Conservation (phyloP, 306 rosid genomes). For the Sesbania bispinosa region DNA sequence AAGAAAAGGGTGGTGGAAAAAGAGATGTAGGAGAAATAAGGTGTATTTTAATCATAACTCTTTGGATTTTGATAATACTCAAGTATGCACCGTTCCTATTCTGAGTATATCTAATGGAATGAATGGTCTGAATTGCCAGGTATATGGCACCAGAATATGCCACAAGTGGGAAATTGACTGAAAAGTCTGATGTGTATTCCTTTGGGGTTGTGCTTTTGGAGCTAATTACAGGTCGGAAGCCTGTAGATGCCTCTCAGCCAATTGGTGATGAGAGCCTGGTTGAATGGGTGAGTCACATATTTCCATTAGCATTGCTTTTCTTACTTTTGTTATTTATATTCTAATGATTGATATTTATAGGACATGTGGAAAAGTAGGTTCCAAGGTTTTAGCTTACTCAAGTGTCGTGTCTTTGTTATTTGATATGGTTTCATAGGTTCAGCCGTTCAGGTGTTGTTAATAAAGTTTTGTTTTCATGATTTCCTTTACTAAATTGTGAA, state of each 20-base stretch:
- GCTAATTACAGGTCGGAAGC: constrained; percentile 90
- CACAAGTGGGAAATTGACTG: constrained; percentile 95
- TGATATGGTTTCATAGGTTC: background rate
- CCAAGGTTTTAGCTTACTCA: background rate
- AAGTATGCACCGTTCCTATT: background rate
- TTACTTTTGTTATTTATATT: background rate
- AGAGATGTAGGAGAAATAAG: too few species aligned
- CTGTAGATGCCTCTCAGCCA: constrained; percentile 96
- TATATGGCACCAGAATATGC: constrained; percentile 99
- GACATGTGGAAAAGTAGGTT: background rate
- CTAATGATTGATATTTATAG: too few species aligned
- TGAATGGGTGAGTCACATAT: constrained; percentile 76
- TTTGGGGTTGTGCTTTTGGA: constrained; percentile 94
- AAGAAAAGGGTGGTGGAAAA: too few species aligned
- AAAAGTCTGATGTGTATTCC: constrained; percentile 94
- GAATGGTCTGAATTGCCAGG: constrained; percentile 45
- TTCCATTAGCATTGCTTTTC: background rate
- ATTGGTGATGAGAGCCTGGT: constrained; percentile 93
- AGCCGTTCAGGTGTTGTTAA: background rate
- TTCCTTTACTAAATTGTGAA: background rate
- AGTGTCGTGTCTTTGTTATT: background rate
- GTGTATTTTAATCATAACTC: too few species aligned
- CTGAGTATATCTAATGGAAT: constrained; percentile 25
- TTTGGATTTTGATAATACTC: too few species aligned
- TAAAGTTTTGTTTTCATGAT: background rate